A percentile compares a stretch with the other conserved stretches of the same genome.
Conservation (phyloP, 2,329 filamentous ascomycete genomes). For the Fusarium hostae region DNA sequence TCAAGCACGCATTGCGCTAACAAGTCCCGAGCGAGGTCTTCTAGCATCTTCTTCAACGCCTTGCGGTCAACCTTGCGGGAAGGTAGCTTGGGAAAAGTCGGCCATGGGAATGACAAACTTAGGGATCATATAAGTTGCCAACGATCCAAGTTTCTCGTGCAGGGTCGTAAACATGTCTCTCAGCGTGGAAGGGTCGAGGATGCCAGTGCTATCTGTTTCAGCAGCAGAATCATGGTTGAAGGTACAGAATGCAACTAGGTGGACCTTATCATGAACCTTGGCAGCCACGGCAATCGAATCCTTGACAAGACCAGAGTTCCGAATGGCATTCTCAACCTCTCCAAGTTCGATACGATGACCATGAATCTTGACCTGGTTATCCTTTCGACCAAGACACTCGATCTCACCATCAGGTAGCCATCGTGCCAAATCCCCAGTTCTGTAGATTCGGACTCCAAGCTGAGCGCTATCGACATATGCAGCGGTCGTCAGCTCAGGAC, state of each 20-base stretch:
- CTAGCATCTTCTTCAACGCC: not conserved
- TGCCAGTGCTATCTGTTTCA: not conserved
- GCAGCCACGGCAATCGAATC: not conserved
- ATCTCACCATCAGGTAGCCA: slow-evolving; percentile 34
- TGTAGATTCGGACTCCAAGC: not conserved
- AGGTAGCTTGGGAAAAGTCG: not conserved
- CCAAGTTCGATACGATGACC: slow-evolving; percentile 44
- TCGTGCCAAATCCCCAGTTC: slow-evolving; percentile 32
- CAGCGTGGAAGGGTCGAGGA: not conserved
- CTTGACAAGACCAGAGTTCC: not conserved
- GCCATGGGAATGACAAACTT: not conserved
- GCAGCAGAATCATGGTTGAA: not conserved
- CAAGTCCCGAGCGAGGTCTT: not conserved
- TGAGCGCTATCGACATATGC: not conserved
- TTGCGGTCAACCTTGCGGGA: not conserved
- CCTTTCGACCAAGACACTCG: slow-evolving; percentile 38
- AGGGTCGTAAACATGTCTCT: not conserved
- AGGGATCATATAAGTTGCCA: not conserved
- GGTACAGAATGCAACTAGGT: not conserved
- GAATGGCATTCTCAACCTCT: slow-evolving; percentile 41
- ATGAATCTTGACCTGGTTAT: slow-evolving; percentile 45
- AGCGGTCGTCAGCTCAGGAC: not conserved
- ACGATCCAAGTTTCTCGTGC: not conserved
- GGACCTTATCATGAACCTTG: not conserved
- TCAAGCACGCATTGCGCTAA: not conserved